Percentiles rank a stretch among this genome's conserved stretches.
Evolutionary conservation across 805 yeast genomes (phyloP).

Genomic region (Starmerella gropengiesseri): DNA sequence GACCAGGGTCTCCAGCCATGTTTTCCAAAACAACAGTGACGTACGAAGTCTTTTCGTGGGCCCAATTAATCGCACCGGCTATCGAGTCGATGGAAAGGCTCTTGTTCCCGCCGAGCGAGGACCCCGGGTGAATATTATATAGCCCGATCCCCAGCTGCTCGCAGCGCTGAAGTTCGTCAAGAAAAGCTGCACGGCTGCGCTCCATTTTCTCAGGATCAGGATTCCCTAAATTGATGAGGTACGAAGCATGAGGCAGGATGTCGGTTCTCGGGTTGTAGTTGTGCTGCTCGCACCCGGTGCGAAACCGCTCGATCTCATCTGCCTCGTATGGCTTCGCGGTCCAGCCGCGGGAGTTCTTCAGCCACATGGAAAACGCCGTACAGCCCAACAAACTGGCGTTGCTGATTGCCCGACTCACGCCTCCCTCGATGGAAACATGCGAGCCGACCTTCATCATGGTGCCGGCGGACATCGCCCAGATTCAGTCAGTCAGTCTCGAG

Average conservation of each 20-base stretch:
- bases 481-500: neutral
- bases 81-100: constrained; percentile 50
- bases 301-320: constrained; percentile 59
- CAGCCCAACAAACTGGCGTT: constrained; percentile 51
- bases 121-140: constrained; percentile 84
- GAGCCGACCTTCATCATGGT: constrained; percentile 52
- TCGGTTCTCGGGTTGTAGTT: constrained; percentile 44
- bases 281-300: constrained; percentile 46
- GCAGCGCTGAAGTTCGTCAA: constrained; percentile 82
- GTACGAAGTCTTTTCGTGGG: constrained; percentile 57
- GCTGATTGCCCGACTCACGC: constrained; percentile 54
- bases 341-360: constrained; percentile 89
- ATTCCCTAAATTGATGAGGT: constrained; percentile 83
- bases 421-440: constrained; percentile 78
- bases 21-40: constrained; percentile 88
- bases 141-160: constrained; percentile 74
- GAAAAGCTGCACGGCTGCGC: constrained; percentile 62
- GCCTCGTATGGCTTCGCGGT: constrained; percentile 62
- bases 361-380: constrained; percentile 79
- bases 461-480: neutral
- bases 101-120: constrained; percentile 65
- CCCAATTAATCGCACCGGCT: constrained; percentile 71
- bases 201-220: constrained; percentile 72
- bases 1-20: constrained; percentile 94
- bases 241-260: constrained; percentile 88